A percentile compares a stretch with the other conserved stretches of the same genome.
These are phyloP conservation scores for Monosporascus sp. DNA, from an alignment of 2,329 filamentous ascomycete genomes.

Conservation along the genomic window DNA sequence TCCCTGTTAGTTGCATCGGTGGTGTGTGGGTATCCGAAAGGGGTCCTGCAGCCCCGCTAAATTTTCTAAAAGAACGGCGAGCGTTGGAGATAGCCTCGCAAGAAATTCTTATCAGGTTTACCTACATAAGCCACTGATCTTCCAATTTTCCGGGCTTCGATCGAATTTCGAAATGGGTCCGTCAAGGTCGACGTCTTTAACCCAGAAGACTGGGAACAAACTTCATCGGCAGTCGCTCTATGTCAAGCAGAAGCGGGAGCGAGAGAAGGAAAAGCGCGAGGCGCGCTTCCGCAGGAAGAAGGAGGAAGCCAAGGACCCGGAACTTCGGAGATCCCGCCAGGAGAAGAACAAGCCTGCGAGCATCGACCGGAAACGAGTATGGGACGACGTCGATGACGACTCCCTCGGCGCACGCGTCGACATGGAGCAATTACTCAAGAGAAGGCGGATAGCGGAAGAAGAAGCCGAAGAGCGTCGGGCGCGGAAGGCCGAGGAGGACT, in stretches of 20 bases:
- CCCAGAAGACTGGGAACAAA: constrained; percentile 61
- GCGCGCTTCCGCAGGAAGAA: constrained; percentile 73
- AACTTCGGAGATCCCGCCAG: constrained; percentile 66
- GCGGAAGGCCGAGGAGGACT: constrained; percentile 37
- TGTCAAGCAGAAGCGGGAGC: constrained; percentile 72
- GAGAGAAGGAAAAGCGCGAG: constrained; percentile 69
- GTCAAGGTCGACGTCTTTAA: constrained; percentile 14
- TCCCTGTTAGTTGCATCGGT: too few species aligned
- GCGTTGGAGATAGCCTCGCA: too few species aligned
- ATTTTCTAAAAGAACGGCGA: too few species aligned
- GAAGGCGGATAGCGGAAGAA: constrained; percentile 45
- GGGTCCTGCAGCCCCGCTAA: too few species aligned
- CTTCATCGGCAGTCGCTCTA: constrained; percentile 71
- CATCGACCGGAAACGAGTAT: constrained; percentile 82
- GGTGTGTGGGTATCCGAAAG: too few species aligned
- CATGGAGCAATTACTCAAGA: constrained; percentile 51
- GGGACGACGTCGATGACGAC: constrained; percentile 71
- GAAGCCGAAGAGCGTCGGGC: constrained; percentile 43
- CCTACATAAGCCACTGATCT: too few species aligned
- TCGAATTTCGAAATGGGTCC: constrained; percentile 6
- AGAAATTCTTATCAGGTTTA: too few species aligned
- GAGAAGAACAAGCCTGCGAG: constrained; percentile 75
- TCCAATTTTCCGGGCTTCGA: too few species aligned
- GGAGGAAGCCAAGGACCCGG: constrained; percentile 79
- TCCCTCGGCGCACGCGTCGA: constrained; percentile 52